Percentiles rank a stretch among this genome's conserved stretches.
phyloP scores from a whole-genome alignment of 1,284 basidiomycete species.

The Somion occarium region DNA sequence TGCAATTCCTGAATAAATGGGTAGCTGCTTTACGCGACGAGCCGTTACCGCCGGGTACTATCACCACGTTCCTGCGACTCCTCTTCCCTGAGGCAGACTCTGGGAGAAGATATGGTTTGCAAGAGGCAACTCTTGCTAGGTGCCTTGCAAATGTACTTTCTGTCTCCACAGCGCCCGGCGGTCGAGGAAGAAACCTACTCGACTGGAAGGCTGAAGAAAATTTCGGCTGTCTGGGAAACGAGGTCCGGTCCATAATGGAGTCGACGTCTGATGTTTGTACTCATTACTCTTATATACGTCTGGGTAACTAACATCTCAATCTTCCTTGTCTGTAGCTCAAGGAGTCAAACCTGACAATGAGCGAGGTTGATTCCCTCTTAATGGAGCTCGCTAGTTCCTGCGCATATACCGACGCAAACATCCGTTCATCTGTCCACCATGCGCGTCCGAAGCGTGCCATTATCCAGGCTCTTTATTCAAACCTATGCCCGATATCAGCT shows the following conservation, averaged over 20 bases:
- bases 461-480: conserved; percentile 48
- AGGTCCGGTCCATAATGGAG: conserved; percentile 45
- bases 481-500: conserved; percentile 54
- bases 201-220: conserved; percentile 46
- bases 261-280: conserved; percentile 31
- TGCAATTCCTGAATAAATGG: conserved; percentile 39
- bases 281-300: not conserved
- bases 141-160: conserved; percentile 50
- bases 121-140: conserved; percentile 62
- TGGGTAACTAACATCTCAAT: not conserved
- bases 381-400: conserved; percentile 70
- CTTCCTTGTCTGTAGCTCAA: conserved; percentile 16
- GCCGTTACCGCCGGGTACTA: conserved; percentile 43
- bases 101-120: conserved; percentile 66
- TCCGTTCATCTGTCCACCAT: conserved; percentile 11
- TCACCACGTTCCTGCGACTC: conserved; percentile 58
- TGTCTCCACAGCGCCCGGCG: conserved; percentile 24
- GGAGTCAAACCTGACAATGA: conserved; percentile 31
- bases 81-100: conserved; percentile 81
- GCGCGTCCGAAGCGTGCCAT: conserved; percentile 37
- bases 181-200: conserved; percentile 33
- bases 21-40: conserved; percentile 37
- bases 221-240: conserved; percentile 67
- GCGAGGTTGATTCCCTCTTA: conserved; percentile 58
- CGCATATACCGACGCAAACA: conserved; percentile 46